Conservation (phyloP, 306 rosid genomes). For the Trifolium dubium region DNA sequence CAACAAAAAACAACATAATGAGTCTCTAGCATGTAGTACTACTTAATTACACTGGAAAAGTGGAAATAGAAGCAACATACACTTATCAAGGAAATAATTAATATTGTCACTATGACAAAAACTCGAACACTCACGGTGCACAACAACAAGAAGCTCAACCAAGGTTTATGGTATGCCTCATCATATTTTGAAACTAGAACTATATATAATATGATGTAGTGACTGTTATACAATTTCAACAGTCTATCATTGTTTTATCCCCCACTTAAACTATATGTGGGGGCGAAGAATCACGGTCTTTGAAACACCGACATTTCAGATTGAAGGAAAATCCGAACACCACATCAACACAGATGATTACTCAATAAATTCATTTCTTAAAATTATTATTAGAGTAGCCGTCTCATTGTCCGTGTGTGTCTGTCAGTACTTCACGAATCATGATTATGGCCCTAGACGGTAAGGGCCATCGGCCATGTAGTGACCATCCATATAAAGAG, state of each 20-base stretch:
- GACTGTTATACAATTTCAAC: not conserved
- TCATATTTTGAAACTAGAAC: conserved; percentile 24
- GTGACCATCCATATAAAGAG: conserved; percentile 83
- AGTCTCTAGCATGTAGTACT: conserved; percentile 2
- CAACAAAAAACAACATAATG: conserved; percentile 3
- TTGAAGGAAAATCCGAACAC: not conserved
- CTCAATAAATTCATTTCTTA: not conserved
- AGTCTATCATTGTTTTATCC: not conserved
- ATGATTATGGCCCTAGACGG: conserved; percentile 77
- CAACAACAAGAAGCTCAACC: conserved; percentile 19
- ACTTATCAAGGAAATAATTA: not conserved
- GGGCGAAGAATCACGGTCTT: not conserved
- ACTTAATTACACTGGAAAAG: not conserved
- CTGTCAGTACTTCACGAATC: not conserved
- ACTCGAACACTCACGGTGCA: conserved; percentile 33
- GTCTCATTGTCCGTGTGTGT: not conserved
- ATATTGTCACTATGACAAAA: not conserved
- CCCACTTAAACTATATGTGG: conserved; percentile 1
- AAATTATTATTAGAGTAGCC: not conserved
- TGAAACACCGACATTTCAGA: not conserved
- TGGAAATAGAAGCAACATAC: conserved; percentile 7
- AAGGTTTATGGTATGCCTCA: conserved; percentile 1
- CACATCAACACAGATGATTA: not conserved
- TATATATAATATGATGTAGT: not conserved
- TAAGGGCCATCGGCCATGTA: conserved; percentile 76